Evolutionary conservation across 2,329 filamentous ascomycete genomes (phyloP).

Genomic region (Pestalotiopsis fici): DNA sequence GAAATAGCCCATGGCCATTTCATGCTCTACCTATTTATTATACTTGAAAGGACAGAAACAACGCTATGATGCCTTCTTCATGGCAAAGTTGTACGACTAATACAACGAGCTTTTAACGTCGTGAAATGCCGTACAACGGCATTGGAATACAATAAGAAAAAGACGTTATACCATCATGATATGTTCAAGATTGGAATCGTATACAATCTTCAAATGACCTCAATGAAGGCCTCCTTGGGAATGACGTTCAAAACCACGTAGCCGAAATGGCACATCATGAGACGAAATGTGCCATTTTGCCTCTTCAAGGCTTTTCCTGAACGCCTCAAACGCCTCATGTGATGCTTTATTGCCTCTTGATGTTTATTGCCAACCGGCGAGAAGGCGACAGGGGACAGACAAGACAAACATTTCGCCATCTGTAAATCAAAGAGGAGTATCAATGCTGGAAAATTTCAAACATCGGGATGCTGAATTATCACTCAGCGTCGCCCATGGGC

Average conservation of each 20-base stretch:
- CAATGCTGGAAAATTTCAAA: not conserved
- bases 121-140: too few relatives aligned
- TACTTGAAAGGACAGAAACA: too few relatives aligned
- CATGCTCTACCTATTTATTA: too few relatives aligned
- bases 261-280: not conserved
- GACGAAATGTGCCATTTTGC: not conserved
- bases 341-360: not conserved
- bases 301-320: not conserved
- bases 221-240: too few relatives aligned
- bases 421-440: not conserved
- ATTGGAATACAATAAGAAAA: too few relatives aligned
- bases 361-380: not conserved
- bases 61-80: too few relatives aligned
- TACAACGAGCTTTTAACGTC: too few relatives aligned
- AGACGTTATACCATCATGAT: too few relatives aligned
- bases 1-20: too few relatives aligned
- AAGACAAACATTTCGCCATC: not conserved
- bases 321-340: not conserved
- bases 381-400: not conserved
- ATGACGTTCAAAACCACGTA: not conserved
- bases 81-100: too few relatives aligned
- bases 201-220: too few relatives aligned
- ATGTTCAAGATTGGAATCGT: too few relatives aligned
- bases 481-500: conserved; percentile 22
- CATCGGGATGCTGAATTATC: conserved; percentile 4